Conservation (phyloP, 768 basidiomycete genomes). For the Dioszegia crocea region DNA sequence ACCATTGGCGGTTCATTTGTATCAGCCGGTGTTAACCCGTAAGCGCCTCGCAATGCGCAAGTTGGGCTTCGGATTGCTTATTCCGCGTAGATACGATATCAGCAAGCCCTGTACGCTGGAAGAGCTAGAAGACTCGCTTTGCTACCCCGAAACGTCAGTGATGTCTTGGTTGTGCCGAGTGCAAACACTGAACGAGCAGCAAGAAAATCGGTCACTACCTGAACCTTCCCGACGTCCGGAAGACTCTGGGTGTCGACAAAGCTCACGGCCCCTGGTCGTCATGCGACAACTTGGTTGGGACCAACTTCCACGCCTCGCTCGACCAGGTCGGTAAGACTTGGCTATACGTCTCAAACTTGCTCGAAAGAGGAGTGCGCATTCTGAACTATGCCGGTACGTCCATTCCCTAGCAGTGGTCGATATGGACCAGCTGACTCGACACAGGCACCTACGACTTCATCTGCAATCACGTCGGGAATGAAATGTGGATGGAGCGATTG, state of each 20-base stretch:
- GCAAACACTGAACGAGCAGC: slow-evolving; percentile 14
- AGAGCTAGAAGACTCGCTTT: slow-evolving; percentile 56
- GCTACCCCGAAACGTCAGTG: slow-evolving; percentile 59
- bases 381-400: slow-evolving; percentile 51
- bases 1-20: slow-evolving; percentile 55
- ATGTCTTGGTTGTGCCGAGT: background rate
- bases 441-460: slow-evolving; percentile 50
- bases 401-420: background rate
- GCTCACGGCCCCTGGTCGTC: slow-evolving; percentile 57
- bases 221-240: slow-evolving; percentile 57
- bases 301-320: slow-evolving; percentile 57
- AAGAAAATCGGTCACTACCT: slow-evolving; percentile 61
- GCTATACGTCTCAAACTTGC: slow-evolving; percentile 62
- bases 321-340: slow-evolving; percentile 59
- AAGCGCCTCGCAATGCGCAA: slow-evolving; percentile 10
- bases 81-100: slow-evolving; percentile 64
- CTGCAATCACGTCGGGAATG: slow-evolving; percentile 71
- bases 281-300: slow-evolving; percentile 58
- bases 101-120: slow-evolving; percentile 57
- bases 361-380: slow-evolving; percentile 70
- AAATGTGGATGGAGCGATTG: slow-evolving; percentile 67
- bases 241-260: slow-evolving; percentile 60
- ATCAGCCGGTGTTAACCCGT: slow-evolving; percentile 51
- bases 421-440: background rate
- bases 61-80: slow-evolving; percentile 18